These are phyloP conservation scores for Exophiala mesophila DNA, from an alignment of 2,329 filamentous ascomycete species.

Conservation along the genomic window DNA sequence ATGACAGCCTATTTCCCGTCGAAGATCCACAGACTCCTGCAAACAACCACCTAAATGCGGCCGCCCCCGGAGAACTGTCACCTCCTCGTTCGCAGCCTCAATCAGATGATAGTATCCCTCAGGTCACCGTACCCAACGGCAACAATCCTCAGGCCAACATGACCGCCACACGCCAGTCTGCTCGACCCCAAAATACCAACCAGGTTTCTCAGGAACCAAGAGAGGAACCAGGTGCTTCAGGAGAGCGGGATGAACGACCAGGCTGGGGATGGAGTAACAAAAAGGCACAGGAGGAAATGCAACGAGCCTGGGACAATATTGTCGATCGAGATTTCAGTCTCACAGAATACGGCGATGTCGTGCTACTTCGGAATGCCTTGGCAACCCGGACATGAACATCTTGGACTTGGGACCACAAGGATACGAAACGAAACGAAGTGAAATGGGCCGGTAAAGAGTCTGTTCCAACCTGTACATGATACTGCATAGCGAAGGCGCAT, in stretches of 20 bases:
- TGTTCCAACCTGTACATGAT: too few species aligned
- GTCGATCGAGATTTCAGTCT: conserved; percentile 50
- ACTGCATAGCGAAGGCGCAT: too few species aligned
- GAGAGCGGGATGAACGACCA: conserved; percentile 38
- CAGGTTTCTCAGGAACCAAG: not conserved
- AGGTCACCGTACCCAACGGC: conserved; percentile 3
- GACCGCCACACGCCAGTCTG: conserved; percentile 9
- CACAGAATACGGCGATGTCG: conserved; percentile 26
- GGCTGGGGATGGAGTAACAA: conserved; percentile 52
- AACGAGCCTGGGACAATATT: conserved; percentile 46
- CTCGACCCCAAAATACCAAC: not conserved
- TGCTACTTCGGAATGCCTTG: conserved; percentile 1
- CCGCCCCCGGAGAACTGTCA: conserved; percentile 28
- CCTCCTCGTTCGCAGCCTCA: conserved; percentile 24
- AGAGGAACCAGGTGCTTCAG: not conserved
- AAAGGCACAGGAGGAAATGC: conserved; percentile 53
- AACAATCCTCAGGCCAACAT: conserved; percentile 11
- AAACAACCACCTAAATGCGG: conserved; percentile 28
- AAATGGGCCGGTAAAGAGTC: too few species aligned
- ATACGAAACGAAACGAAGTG: too few species aligned
- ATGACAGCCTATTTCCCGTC: conserved; percentile 8
- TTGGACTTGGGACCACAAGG: too few species aligned
- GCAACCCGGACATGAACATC: not conserved
- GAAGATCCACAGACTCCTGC: conserved; percentile 20
- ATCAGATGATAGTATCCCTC: conserved; percentile 1